Base-by-base conservation (phyloP, 1,284 basidiomycete species). In the Ustilago hordei region DNA sequence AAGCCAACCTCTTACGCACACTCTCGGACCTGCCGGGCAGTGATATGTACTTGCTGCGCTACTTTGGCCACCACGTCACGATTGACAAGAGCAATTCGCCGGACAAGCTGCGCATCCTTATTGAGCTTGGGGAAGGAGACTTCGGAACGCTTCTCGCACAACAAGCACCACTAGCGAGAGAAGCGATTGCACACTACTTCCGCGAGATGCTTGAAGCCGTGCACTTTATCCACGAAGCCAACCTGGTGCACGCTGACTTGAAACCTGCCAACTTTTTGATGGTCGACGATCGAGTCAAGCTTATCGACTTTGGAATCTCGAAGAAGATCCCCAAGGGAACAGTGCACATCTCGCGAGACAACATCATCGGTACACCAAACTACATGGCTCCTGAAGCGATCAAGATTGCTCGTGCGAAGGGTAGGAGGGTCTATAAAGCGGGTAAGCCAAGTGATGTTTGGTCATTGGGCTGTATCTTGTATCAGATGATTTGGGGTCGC, bases 231-330 rank as follows among this genome's bases (percentile, higher is more conserved):
- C 85, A 86, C 72, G 77, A 80, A 15, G 84, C 76, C 59, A 76
- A 81, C 59, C 65, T 86, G 53, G 83, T 86, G 32, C 85, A 86
- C 58, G 83, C 85, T 34, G 85, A 86, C 48, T 61, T 86, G 48
- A 84, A 84, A 66, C 84, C 84, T 8, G 82, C 82, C 66, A 90
- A 89, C 86, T 90, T 98, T 48, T 88, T 99, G 15, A 89, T 98
- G 47, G 94, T 95, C 81, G 90, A 91, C 56, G 89, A 91, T 23
- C 91, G 94, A 58, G 91, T 98, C 86, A 98, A 96, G 87, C 91
- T 99, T 23, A 94, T 95, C 34, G 97, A 99, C 87, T 99, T 99
- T 87, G 97, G 97, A 11, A 97, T 95, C 19, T 95, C 94, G 38
- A 96, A 96, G 87, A 89, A 96, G 75, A 88, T 95, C 58, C 85